phyloP scores from a whole-genome alignment of 2,329 filamentous ascomycete species.

The Fusarium sublunatum region DNA sequence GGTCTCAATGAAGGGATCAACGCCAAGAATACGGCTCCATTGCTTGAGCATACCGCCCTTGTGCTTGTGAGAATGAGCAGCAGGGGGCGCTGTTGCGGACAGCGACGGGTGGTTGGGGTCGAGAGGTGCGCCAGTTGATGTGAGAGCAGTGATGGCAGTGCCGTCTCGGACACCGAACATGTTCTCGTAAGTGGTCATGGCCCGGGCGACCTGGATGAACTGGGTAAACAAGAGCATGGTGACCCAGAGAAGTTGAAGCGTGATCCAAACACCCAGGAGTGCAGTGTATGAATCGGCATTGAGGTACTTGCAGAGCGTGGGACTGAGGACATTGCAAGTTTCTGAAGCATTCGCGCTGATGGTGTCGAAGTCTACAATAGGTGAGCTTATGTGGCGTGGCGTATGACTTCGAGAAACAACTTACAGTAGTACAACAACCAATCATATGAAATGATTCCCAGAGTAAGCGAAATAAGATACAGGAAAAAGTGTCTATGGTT shows the following conservation, averaged over 20 bases:
- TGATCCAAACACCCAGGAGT: slow-evolving; percentile 80
- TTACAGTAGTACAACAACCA: slow-evolving; percentile 78
- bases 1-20: slow-evolving; percentile 94
- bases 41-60: slow-evolving; percentile 77
- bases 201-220: slow-evolving; percentile 89
- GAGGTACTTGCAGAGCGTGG: slow-evolving; percentile 77
- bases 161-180: slow-evolving; percentile 82
- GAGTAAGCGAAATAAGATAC: slow-evolving; percentile 82
- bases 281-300: slow-evolving; percentile 88
- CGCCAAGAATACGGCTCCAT: slow-evolving; percentile 86
- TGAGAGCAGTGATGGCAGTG: slow-evolving; percentile 75
- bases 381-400: slow-evolving; percentile 18
- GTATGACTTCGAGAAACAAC: slow-evolving; percentile 43
- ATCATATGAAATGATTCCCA: slow-evolving; percentile 79
- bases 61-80: slow-evolving; percentile 63
- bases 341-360: slow-evolving; percentile 65
- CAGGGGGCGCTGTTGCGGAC: slow-evolving; percentile 58
- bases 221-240: slow-evolving; percentile 97
- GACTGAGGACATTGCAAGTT: slow-evolving; percentile 80
- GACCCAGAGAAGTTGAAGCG: slow-evolving; percentile 91
- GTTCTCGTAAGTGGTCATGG: slow-evolving; percentile 96
- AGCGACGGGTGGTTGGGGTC: slow-evolving; percentile 74
- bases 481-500: slow-evolving; percentile 96
- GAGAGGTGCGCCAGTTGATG: slow-evolving; percentile 80
- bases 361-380: slow-evolving; percentile 68